Evolutionary conservation across 495 filamentous ascomycete genomes (phyloP).

Genomic region (Neurospora hispaniola): DNA sequence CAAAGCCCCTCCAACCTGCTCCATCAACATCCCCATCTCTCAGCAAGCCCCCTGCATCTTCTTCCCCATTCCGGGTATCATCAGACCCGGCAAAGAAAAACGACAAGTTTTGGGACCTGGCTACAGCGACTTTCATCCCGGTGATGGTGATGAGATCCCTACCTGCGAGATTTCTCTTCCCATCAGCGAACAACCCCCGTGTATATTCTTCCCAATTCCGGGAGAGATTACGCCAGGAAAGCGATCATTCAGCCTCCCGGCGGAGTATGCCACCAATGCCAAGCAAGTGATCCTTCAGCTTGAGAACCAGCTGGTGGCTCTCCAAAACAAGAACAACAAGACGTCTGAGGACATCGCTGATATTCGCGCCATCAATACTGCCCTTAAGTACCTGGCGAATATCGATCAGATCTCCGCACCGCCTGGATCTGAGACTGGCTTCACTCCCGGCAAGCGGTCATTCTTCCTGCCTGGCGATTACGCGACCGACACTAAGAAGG

Average conservation of each 20-base stretch:
- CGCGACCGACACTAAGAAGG: constrained; percentile 1
- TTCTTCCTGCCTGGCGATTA: constrained; percentile 2
- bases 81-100: constrained; percentile 12
- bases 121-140: constrained; percentile 10
- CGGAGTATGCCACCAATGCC: constrained; percentile 11
- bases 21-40: not conserved
- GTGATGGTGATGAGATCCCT: constrained; percentile 4
- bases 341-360: constrained; percentile 12
- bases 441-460: constrained; percentile 18
- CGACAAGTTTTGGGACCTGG: constrained; percentile 12
- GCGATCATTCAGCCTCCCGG: constrained; percentile 9
- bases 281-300: constrained; percentile 18
- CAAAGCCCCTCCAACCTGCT: not conserved
- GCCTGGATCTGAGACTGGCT: constrained; percentile 14
- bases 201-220: constrained; percentile 19
- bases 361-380: constrained; percentile 17
- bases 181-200: constrained; percentile 10
- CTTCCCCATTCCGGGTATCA: constrained; percentile 12
- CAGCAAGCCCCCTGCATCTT: constrained; percentile 10
- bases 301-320: constrained; percentile 14
- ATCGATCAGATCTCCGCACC: constrained; percentile 17
- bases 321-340: constrained; percentile 23
- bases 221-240: not conserved
- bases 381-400: constrained; percentile 15
- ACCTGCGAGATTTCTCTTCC: constrained; percentile 10